Conservation (phyloP, 2,329 filamentous ascomycete species). For the Aspergillus fumigatus region DNA sequence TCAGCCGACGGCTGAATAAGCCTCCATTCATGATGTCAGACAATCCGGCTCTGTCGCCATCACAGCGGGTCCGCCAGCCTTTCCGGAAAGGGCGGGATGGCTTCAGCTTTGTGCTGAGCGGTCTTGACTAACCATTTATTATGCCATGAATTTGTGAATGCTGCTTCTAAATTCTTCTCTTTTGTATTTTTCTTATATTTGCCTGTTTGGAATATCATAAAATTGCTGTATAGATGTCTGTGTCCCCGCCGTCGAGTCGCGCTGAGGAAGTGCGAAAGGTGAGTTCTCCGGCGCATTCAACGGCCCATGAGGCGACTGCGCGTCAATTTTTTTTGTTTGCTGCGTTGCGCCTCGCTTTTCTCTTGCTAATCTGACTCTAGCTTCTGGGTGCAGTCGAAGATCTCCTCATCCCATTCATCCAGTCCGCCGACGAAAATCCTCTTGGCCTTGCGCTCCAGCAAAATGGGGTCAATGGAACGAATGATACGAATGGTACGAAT, state of each 20-base stretch:
- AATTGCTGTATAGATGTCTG: constrained; percentile 18
- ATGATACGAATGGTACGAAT: constrained; percentile 50
- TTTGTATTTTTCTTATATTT: background rate
- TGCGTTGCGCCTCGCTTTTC: background rate
- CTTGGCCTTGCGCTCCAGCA: constrained; percentile 9
- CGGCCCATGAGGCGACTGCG: background rate
- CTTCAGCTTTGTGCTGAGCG: background rate
- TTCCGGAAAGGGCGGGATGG: background rate
- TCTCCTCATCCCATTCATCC: constrained; percentile 43
- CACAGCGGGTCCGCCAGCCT: constrained; percentile 11
- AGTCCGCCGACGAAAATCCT: constrained; percentile 35
- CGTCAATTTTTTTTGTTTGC: background rate
- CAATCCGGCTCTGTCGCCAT: constrained; percentile 18
- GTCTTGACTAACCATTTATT: constrained; percentile 4
- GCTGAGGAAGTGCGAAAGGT: constrained; percentile 41
- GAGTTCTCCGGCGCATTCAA: constrained; percentile 20
- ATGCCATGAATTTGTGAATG: constrained; percentile 3
- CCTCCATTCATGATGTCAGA: constrained; percentile 19
- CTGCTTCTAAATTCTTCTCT: background rate
- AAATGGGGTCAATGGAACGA: constrained; percentile 18
- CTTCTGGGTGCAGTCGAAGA: constrained; percentile 39
- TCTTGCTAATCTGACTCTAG: constrained; percentile 14
- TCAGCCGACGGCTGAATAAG: background rate
- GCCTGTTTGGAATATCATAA: background rate
- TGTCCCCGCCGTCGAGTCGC: constrained; percentile 21